phyloP scores from a whole-genome alignment of 352 stramenopile genomes.

The Pythium aquatile region DNA sequence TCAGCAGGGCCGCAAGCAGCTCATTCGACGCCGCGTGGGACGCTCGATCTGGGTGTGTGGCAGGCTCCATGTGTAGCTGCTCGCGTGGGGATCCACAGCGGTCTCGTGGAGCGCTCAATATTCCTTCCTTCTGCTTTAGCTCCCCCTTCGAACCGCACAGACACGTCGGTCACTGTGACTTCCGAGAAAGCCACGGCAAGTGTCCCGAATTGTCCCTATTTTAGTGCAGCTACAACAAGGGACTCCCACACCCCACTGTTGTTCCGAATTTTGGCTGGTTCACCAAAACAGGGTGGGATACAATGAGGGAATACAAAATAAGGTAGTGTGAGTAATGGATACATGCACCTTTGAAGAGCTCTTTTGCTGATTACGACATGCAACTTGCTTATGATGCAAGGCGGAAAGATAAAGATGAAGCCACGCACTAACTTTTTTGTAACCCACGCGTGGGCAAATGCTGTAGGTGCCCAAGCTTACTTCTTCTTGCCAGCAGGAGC shows the following conservation, averaged over 20 bases:
- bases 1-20: conserved; percentile 5
- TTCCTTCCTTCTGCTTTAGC: conserved; percentile 1
- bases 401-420: conserved; percentile 1
- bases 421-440: neutral
- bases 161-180: conserved; percentile 18
- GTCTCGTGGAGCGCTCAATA: neutral
- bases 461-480: conserved; percentile 7
- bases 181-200: neutral
- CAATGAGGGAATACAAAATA: neutral
- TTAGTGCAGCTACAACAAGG: neutral
- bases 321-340: conserved; percentile 9
- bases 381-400: neutral
- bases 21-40: conserved; percentile 15
- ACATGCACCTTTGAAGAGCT: conserved; percentile 10
- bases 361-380: conserved; percentile 6
- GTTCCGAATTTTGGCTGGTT: neutral
- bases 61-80: conserved; percentile 18
- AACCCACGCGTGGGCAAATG: neutral
- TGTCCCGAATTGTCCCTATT: conserved; percentile 24
- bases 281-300: conserved; percentile 9
- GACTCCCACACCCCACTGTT: neutral
- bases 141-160: conserved; percentile 13
- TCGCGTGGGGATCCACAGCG: neutral
- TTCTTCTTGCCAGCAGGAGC: conserved; percentile 50
- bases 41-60: conserved; percentile 11